Percentiles rank a stretch among this genome's conserved stretches.
phyloP scores from a whole-genome alignment of 2,329 filamentous ascomycete genomes.

The Colletotrichum sublineola region DNA sequence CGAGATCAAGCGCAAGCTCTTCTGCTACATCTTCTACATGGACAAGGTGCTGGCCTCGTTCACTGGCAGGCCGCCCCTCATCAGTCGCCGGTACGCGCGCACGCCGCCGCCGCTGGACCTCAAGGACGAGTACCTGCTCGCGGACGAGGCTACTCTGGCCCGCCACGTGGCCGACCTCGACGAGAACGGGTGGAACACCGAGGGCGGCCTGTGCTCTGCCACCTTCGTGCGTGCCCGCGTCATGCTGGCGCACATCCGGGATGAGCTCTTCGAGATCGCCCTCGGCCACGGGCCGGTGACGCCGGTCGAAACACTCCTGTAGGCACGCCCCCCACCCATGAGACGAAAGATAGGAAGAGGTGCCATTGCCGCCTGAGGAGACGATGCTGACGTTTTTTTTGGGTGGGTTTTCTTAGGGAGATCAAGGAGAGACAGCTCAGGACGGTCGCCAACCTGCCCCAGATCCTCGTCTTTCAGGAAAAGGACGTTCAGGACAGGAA shows the following conservation, averaged over 20 bases:
- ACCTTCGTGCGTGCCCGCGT: constrained; percentile 48
- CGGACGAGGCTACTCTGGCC: constrained; percentile 47
- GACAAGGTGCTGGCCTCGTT: constrained; percentile 57
- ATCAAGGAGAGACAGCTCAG: constrained; percentile 53
- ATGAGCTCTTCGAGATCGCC: constrained; percentile 49
- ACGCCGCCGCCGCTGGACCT: constrained; percentile 58
- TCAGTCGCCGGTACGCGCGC: constrained; percentile 53
- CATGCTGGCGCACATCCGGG: constrained; percentile 45
- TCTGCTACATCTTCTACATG: constrained; percentile 50
- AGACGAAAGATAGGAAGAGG: not conserved
- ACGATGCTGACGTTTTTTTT: not conserved
- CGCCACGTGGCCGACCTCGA: constrained; percentile 49
- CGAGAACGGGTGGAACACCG: constrained; percentile 55
- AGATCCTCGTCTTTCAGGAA: constrained; percentile 55
- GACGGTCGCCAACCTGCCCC: constrained; percentile 53
- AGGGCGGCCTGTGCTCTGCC: constrained; percentile 48
- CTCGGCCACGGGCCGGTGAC: constrained; percentile 49
- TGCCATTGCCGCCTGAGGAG: too few relatives aligned
- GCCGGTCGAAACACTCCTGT: constrained; percentile 55
- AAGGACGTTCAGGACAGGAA: constrained; percentile 53
- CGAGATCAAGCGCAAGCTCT: constrained; percentile 49
- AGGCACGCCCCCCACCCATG: not conserved
- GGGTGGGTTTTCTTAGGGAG: constrained; percentile 46
- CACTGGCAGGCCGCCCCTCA: constrained; percentile 57
- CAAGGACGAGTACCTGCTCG: constrained; percentile 52